Evolutionary conservation across 305 asterid species (phyloP).

Genomic region (Fraxinus nigra): DNA sequence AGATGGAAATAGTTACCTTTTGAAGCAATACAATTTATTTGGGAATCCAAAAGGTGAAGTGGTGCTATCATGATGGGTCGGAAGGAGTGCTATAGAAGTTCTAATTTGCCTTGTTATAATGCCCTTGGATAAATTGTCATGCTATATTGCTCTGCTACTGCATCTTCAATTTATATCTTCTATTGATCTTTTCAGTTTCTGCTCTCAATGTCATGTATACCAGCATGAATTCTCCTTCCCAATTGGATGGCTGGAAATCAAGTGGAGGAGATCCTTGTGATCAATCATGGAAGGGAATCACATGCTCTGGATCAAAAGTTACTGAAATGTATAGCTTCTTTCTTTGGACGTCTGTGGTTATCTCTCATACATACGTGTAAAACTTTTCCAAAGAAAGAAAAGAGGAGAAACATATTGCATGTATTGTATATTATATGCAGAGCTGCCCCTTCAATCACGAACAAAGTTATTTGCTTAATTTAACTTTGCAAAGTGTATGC

Average conservation of each 20-base stretch:
- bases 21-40: neutral
- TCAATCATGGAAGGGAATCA: slow-evolving; percentile 46
- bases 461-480: neutral
- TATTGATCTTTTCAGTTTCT: slow-evolving; percentile 32
- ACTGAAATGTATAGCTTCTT: slow-evolving; percentile 42
- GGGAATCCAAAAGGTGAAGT: neutral
- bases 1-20: neutral
- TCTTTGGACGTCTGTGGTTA: neutral
- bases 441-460: neutral
- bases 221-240: slow-evolving; percentile 42
- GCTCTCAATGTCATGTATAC: slow-evolving; percentile 50
- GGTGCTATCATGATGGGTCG: neutral
- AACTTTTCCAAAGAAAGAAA: neutral
- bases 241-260: slow-evolving; percentile 41
- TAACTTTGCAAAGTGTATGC: slow-evolving; percentile 18
- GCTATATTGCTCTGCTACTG: neutral
- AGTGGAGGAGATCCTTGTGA: slow-evolving; percentile 56
- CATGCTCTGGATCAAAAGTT: slow-evolving; percentile 44
- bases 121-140: neutral
- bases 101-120: neutral
- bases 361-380: neutral
- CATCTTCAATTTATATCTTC: neutral
- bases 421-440: neutral
- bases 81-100: neutral
- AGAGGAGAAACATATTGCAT: neutral